A percentile compares a stretch with the other conserved stretches of the same genome.
These are phyloP conservation scores for Rhipidocladum racemiflorum DNA, from an alignment of 176 grass and related monocot species.

Conservation along the genomic window DNA sequence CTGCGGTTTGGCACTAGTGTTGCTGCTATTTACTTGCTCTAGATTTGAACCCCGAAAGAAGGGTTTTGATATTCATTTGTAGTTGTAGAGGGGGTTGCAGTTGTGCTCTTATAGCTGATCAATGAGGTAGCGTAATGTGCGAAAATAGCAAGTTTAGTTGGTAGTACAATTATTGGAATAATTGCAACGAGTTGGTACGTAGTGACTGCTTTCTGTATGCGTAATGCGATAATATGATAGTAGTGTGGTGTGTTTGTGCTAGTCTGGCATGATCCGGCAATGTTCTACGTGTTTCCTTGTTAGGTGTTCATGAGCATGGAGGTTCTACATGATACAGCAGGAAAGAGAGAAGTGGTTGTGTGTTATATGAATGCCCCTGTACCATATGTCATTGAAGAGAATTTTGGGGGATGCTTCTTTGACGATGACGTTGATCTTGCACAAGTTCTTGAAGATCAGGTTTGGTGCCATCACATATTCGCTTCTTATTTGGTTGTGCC, in stretches of 20 bases:
- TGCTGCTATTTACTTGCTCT: not conserved
- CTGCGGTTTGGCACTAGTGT: not conserved
- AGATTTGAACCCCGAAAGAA: not conserved
- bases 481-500: not conserved
- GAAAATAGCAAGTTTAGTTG: not conserved
- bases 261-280: not conserved
- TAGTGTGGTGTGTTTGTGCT: not conserved
- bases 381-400: conserved; percentile 62
- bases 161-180: not conserved
- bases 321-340: conserved; percentile 19
- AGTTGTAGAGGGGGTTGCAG: not conserved
- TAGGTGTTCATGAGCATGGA: conserved; percentile 37
- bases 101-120: not conserved
- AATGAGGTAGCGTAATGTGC: not conserved
- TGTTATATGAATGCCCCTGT: conserved; percentile 43
- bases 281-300: conserved; percentile 9
- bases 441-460: conserved; percentile 80
- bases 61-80: not conserved
- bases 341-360: conserved; percentile 40
- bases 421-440: conserved; percentile 71
- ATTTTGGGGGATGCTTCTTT: conserved; percentile 51
- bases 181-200: not conserved
- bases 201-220: not conserved
- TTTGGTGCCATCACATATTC: not conserved
- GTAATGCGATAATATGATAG: not conserved